A percentile compares a stretch with the other conserved stretches of the same genome.
Conservation (phyloP, 2,329 filamentous ascomycete genomes). For the Aspergillus niger region DNA sequence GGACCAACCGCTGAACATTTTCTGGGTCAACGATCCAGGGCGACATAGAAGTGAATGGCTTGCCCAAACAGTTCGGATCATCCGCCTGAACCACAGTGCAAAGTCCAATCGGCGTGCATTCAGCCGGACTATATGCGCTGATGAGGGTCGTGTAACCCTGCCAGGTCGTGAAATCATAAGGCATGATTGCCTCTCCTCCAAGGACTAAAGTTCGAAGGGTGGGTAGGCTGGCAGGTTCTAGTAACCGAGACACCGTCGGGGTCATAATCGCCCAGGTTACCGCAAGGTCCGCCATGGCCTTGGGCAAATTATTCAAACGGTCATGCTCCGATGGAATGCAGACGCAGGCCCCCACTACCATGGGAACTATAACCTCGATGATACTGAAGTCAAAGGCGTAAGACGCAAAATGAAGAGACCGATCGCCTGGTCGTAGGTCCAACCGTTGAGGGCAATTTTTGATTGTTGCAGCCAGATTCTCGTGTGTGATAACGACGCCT, state of each 20-base stretch:
- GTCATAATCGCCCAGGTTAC: not conserved
- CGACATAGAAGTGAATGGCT: not conserved
- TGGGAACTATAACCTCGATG: constrained; percentile 52
- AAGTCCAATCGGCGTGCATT: constrained; percentile 6
- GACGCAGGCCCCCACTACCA: constrained; percentile 55
- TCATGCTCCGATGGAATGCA: constrained; percentile 53
- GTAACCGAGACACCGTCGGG: not conserved
- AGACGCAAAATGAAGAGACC: constrained; percentile 57
- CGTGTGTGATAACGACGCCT: not conserved
- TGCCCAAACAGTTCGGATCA: too few relatives aligned
- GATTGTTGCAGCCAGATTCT: not conserved
- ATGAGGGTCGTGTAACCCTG: constrained; percentile 8
- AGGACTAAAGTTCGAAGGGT: not conserved
- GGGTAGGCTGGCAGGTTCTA: not conserved
- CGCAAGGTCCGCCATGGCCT: constrained; percentile 37
- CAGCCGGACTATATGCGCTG: constrained; percentile 12
- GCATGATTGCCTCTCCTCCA: not conserved
- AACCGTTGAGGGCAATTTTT: not conserved
- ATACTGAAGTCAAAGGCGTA: constrained; percentile 53
- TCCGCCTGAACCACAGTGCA: constrained; percentile 8
- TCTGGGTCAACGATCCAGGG: constrained; percentile 11
- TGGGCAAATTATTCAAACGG: constrained; percentile 46
- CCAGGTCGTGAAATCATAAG: not conserved
- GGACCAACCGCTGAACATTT: constrained; percentile 10
- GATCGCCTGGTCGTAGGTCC: constrained; percentile 35